Evolutionary conservation across 768 basidiomycete genomes (phyloP).

Genomic region (Cytidiella melzeri): DNA sequence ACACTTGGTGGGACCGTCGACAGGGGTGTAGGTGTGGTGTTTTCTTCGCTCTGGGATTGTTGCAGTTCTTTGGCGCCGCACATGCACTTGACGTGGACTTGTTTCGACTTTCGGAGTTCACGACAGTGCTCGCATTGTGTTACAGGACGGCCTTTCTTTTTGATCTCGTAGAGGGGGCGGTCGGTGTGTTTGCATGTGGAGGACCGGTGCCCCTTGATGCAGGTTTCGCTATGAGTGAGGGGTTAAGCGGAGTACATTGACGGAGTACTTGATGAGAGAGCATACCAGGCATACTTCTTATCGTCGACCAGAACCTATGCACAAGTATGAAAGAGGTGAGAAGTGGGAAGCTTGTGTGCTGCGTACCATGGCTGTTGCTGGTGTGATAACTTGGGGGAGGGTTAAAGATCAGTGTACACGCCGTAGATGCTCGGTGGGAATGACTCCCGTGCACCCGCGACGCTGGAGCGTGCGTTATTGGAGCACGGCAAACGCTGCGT

Average conservation of each 20-base stretch:
- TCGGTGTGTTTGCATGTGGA: slow-evolving; percentile 85
- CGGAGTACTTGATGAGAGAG: neutral
- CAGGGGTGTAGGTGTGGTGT: neutral
- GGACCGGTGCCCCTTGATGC: slow-evolving; percentile 92
- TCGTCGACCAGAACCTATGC: slow-evolving; percentile 62
- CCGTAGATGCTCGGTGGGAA: slow-evolving; percentile 27
- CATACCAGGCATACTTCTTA: slow-evolving; percentile 82
- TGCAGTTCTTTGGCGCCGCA: slow-evolving; percentile 23
- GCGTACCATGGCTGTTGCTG: slow-evolving; percentile 38
- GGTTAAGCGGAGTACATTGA: slow-evolving; percentile 1
- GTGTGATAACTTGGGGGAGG: slow-evolving; percentile 9
- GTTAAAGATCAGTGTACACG: slow-evolving; percentile 10
- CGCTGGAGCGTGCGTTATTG: slow-evolving; percentile 50
- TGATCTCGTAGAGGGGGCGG: slow-evolving; percentile 78
- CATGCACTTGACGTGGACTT: slow-evolving; percentile 35
- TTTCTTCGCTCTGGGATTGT: neutral
- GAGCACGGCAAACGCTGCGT: slow-evolving; percentile 20
- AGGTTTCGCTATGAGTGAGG: slow-evolving; percentile 61
- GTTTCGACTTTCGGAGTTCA: slow-evolving; percentile 34
- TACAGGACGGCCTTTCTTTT: slow-evolving; percentile 55
- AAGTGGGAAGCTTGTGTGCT: slow-evolving; percentile 1
- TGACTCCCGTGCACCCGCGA: slow-evolving; percentile 45
- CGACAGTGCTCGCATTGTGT: slow-evolving; percentile 42
- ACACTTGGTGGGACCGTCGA: neutral
- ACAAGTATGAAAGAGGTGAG: neutral